Evolutionary conservation across 108 stramenopile species (phyloP).

Genomic region (Discostella stelligeroides): DNA sequence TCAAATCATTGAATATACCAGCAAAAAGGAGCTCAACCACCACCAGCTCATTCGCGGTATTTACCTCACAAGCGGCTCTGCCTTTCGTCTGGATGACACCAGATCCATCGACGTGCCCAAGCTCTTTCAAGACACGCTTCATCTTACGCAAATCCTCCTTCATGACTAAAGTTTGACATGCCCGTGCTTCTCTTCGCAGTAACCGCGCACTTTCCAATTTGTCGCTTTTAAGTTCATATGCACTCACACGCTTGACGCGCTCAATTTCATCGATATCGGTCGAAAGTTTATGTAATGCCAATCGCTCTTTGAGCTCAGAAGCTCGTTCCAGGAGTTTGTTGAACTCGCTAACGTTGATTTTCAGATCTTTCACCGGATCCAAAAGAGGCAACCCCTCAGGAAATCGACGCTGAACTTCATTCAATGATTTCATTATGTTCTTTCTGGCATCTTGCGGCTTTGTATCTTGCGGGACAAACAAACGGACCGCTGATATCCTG

Average conservation of each 20-base stretch:
- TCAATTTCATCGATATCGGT: constrained; percentile 60
- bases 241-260: constrained; percentile 52
- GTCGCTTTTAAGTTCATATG: constrained; percentile 70
- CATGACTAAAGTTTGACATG: constrained; percentile 91
- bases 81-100: constrained; percentile 98
- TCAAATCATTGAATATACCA: constrained; percentile 95
- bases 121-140: constrained; percentile 92
- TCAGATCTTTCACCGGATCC: constrained; percentile 92
- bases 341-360: constrained; percentile 75
- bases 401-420: constrained; percentile 82
- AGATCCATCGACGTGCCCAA: constrained; percentile 93
- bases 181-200: constrained; percentile 75
- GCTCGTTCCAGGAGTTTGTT: constrained; percentile 84
- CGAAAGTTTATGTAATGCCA: constrained; percentile 58
- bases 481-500: constrained; percentile 79
- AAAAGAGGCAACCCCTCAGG: constrained; percentile 88
- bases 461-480: constrained; percentile 79
- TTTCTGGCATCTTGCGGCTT: constrained; percentile 63
- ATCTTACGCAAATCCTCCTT: constrained; percentile 94
- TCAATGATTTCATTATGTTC: constrained; percentile 63
- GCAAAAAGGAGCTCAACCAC: constrained; percentile 96
- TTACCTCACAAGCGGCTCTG: constrained; percentile 97
- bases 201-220: constrained; percentile 70
- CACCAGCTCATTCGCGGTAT: constrained; percentile 96
- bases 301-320: constrained; percentile 60